Evolutionary conservation across 805 yeast genomes (phyloP).

Genomic region (Myxozyma vanderwaltii): DNA sequence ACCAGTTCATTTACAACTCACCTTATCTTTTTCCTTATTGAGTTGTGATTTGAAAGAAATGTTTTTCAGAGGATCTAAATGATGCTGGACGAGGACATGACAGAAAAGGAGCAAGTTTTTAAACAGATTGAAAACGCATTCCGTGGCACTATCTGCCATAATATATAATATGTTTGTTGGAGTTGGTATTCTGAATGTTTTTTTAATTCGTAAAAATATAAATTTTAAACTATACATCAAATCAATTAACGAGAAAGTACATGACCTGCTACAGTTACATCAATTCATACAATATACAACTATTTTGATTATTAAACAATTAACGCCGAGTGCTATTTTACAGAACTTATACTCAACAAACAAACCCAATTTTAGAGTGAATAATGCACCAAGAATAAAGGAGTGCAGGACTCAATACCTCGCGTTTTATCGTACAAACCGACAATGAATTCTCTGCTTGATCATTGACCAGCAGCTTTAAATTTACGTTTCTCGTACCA

Average conservation of each 20-base stretch:
- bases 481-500: slow-evolving; percentile 58
- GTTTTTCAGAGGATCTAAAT: not conserved
- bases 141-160: not conserved
- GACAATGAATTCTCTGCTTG: not conserved
- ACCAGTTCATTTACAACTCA: not conserved
- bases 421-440: not conserved
- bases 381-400: no score
- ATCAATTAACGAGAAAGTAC: no score
- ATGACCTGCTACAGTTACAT: no score
- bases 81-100: not conserved
- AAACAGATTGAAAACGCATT: not conserved
- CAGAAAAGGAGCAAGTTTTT: no score
- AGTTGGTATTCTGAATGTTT: slow-evolving; percentile 11
- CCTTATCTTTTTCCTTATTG: not conserved
- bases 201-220: not conserved
- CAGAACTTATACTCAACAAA: no score
- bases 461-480: slow-evolving; percentile 16
- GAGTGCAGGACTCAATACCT: not conserved
- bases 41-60: not conserved
- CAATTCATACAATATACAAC: no score
- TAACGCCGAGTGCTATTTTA: no score
- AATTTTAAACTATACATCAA: no score
- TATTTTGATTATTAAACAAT: no score
- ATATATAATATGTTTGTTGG: slow-evolving; percentile 1
- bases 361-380: no score